phyloP scores from a whole-genome alignment of 495 filamentous ascomycete species.

The Lasiosphaeria hispida region DNA sequence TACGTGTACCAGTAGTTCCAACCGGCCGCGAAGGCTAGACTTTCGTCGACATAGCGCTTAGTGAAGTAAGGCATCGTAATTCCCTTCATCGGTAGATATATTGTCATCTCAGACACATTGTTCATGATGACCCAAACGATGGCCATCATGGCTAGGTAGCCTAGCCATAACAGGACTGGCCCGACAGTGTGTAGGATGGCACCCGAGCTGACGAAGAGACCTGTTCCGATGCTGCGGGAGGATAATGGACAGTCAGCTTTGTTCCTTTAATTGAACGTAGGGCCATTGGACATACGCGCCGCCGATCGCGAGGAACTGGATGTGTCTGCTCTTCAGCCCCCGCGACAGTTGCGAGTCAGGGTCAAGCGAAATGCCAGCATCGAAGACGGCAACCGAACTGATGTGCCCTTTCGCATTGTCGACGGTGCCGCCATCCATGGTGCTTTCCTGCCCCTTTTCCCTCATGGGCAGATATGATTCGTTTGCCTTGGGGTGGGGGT shows the following conservation, averaged over 20 bases:
- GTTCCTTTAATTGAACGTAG: background rate
- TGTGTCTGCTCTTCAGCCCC: constrained; percentile 63
- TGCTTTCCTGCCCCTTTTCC: no score
- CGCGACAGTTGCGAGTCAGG: constrained; percentile 45
- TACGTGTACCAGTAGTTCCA: constrained; percentile 67
- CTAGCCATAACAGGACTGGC: constrained; percentile 51
- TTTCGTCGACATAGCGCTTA: constrained; percentile 68
- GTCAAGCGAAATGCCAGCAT: constrained; percentile 27
- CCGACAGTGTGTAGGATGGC: constrained; percentile 46
- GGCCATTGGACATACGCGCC: constrained; percentile 41
- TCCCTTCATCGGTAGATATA: constrained; percentile 61
- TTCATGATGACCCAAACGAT: constrained; percentile 49
- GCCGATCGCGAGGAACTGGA: constrained; percentile 72
- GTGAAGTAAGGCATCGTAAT: constrained; percentile 63
- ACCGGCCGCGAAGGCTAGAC: constrained; percentile 76
- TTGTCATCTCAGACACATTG: constrained; percentile 49
- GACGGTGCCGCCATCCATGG: no score
- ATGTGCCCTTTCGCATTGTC: no score
- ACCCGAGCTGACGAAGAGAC: constrained; percentile 54
- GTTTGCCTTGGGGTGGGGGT: no score
- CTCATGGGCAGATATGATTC: no score
- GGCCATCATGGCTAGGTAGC: constrained; percentile 48
- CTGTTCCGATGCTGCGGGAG: constrained; percentile 60
- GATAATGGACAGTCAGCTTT: background rate
- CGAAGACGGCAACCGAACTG: constrained; percentile 6